Conservation (phyloP, 2,329 filamentous ascomycete genomes). For the Malbranchea zuffiana region DNA sequence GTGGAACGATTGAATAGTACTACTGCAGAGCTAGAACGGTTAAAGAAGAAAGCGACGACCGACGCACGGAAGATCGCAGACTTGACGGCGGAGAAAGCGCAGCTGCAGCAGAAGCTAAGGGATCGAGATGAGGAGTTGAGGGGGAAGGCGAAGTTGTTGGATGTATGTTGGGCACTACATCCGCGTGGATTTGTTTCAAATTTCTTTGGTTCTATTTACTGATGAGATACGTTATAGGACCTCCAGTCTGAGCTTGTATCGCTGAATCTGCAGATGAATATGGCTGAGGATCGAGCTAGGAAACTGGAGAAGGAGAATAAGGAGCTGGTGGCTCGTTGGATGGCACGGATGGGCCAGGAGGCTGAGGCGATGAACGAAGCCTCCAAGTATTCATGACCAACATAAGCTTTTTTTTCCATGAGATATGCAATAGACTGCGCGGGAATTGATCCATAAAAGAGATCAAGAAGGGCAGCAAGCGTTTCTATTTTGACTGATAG, state of each 20-base stretch:
- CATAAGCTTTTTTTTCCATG: too few relatives aligned
- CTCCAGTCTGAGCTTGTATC: conserved; percentile 90
- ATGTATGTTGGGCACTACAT: conserved; percentile 39
- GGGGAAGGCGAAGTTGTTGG: conserved; percentile 71
- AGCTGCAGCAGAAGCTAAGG: conserved; percentile 55
- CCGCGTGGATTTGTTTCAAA: background rate
- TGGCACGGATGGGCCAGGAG: conserved; percentile 75
- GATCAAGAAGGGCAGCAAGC: too few relatives aligned
- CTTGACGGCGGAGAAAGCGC: conserved; percentile 51
- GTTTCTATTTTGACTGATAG: too few relatives aligned
- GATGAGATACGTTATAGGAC: conserved; percentile 38
- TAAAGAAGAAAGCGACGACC: conserved; percentile 50
- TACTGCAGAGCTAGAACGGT: conserved; percentile 51
- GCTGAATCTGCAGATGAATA: conserved; percentile 74
- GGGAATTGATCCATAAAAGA: too few relatives aligned
- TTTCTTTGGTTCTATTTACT: background rate
- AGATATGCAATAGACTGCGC: too few relatives aligned
- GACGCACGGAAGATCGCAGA: conserved; percentile 52
- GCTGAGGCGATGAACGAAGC: conserved; percentile 73
- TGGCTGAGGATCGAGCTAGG: conserved; percentile 65
- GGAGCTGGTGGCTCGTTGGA: conserved; percentile 82
- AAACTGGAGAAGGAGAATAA: conserved; percentile 72
- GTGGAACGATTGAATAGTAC: conserved; percentile 53
- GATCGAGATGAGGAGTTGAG: conserved; percentile 78
- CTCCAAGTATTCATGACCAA: conserved; percentile 37